Conservation (phyloP, 306 rosid species). For the Citrullus colocynthis region DNA sequence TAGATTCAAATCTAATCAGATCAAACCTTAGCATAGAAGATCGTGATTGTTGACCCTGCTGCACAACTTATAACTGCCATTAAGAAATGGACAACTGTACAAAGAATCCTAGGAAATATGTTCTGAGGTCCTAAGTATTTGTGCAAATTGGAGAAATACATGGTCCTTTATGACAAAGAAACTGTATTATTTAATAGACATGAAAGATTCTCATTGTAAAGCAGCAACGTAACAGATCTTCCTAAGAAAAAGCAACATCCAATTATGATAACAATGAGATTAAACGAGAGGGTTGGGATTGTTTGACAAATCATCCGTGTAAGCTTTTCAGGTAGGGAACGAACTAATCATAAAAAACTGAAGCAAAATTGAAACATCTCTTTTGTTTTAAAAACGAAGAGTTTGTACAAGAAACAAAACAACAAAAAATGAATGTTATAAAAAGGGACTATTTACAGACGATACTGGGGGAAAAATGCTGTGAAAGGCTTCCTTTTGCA, state of each 20-base stretch:
- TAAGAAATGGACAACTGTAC: slow-evolving; percentile 4
- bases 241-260: neutral
- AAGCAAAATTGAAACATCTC: neutral
- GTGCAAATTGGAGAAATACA: slow-evolving; percentile 6
- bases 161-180: neutral
- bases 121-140: neutral
- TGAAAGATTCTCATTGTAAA: slow-evolving; percentile 3
- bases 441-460: slow-evolving; percentile 26
- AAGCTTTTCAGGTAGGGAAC: neutral
- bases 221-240: neutral
- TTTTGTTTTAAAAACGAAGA: neutral
- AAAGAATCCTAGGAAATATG: slow-evolving; percentile 9
- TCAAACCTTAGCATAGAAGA: neutral
- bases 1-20: neutral
- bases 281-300: neutral
- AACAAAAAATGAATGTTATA: slow-evolving; percentile 6
- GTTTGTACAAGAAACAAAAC: slow-evolving; percentile 1
- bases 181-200: neutral
- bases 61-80: neutral
- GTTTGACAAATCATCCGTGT: neutral
- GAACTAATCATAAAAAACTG: neutral
- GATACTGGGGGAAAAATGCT: slow-evolving; percentile 1
- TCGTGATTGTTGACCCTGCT: neutral
- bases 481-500: slow-evolving; percentile 11
- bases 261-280: neutral